A percentile compares a stretch with the other conserved stretches of the same genome.
Evolutionary conservation across 805 yeast genomes (phyloP).

Genomic region (Spathaspora arborariae): DNA sequence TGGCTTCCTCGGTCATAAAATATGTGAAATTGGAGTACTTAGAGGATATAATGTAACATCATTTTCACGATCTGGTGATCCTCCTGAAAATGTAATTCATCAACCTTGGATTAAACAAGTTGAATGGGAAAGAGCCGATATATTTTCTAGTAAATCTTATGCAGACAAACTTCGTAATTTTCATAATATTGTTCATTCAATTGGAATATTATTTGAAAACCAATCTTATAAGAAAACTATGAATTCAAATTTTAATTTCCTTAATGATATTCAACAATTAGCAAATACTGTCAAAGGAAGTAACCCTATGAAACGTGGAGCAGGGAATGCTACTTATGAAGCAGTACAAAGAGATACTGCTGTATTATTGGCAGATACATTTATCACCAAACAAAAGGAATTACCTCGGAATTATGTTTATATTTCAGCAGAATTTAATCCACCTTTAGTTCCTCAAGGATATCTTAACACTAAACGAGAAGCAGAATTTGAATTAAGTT

Average conservation of each 20-base stretch:
- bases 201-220: constrained; percentile 74
- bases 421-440: constrained; percentile 74
- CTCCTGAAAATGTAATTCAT: constrained; percentile 30
- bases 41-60: constrained; percentile 67
- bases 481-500: constrained; percentile 61
- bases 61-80: constrained; percentile 60
- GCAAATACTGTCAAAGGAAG: constrained; percentile 41
- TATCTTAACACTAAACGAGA: constrained; percentile 74
- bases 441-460: constrained; percentile 64
- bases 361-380: constrained; percentile 54
- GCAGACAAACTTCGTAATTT: constrained; percentile 42
- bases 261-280: constrained; percentile 27
- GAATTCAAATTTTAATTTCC: constrained; percentile 36
- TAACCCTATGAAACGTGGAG: constrained; percentile 58
- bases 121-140: constrained; percentile 63
- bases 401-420: constrained; percentile 48
- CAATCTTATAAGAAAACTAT: constrained; percentile 58
- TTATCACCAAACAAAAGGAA: constrained; percentile 22
- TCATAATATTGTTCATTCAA: constrained; percentile 73
- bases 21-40: constrained; percentile 64
- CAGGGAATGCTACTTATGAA: constrained; percentile 47
- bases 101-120: constrained; percentile 55
- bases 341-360: constrained; percentile 71
- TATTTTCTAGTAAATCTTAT: constrained; percentile 64
- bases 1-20: constrained; percentile 70